Evolutionary conservation across 2,329 filamentous ascomycete genomes (phyloP), one percentile per base, ranked within the genome.

Genomic region (Ilyonectria mors-panacis): DNA sequence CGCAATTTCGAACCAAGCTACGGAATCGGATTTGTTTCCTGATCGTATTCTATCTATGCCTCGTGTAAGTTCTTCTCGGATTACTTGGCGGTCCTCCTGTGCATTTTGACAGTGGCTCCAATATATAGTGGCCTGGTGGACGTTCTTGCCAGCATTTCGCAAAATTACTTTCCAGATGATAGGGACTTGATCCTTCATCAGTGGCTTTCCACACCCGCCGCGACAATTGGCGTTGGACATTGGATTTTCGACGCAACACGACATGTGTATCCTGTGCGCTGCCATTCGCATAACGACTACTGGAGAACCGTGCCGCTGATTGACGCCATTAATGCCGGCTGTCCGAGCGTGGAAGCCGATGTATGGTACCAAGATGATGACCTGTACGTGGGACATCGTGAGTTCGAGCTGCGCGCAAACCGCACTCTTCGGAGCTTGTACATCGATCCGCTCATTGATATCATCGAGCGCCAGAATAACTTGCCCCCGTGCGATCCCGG

Each of bases 1-100:
- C 12, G 13, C 45, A 48, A 48, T 48, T 48, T 48, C 45, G 45
- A 48, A 48, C 45, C 45, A 48, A 48, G 21, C 45, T 48, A 26
- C 45, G 45, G 45, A 48, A 48, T 19, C 45, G 45, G 13, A 48
- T 48, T 48, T 48, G 45, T 48, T 48, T 48, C 21, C 21, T 48
- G 23, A 48, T 48, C 45, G 45, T 48, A 48, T 48, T 13, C 45
- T 48, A 23, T 48, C 45, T 48, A 12, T 48, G 17, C 4, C n/a
- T 48, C 21, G 21, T 48, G 45, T 48, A 48, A 48, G 45, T 47
- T 28, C 45, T 48, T 48, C 45, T 23, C 21, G n/a, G 21, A 48
- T 48, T 48, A 45, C 15, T n/a, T 45, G 21, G 45, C 45, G 1
- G 21, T 48, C 45, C 45, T n/a, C 21, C 21, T 28, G 23, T 12